A percentile compares a stretch with the other conserved stretches of the same genome.
phyloP scores from a whole-genome alignment of 1,139 yeast species.

The Diutina mesorugosa region DNA sequence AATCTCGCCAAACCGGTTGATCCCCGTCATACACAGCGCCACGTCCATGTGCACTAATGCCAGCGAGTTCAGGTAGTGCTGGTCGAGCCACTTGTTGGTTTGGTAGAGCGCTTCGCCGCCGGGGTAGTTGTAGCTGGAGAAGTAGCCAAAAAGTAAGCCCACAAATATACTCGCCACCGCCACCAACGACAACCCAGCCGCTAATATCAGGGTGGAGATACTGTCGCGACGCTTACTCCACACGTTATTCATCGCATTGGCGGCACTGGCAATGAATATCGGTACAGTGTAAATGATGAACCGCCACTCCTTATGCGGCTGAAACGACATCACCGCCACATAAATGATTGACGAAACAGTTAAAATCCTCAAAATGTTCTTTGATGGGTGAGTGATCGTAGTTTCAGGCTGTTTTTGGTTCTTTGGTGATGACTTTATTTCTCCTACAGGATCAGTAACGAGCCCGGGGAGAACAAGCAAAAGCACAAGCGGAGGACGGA shows the following conservation, averaged over 20 bases:
- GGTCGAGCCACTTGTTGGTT: constrained; percentile 30
- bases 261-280: constrained; percentile 48
- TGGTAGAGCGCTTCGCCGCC: constrained; percentile 65
- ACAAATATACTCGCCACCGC: constrained; percentile 20
- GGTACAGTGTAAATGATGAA: constrained; percentile 72
- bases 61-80: constrained; percentile 4
- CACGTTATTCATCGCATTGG: constrained; percentile 43
- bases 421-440: constrained; percentile 6
- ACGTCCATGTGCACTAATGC: constrained; percentile 60
- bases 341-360: constrained; percentile 35
- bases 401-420: constrained; percentile 15
- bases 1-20: constrained; percentile 57
- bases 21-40: constrained; percentile 82
- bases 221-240: constrained; percentile 10
- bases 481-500: constrained; percentile 55
- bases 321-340: constrained; percentile 55
- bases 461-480: constrained; percentile 32
- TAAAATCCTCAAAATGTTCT: constrained; percentile 21
- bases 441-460: constrained; percentile 24
- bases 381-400: constrained; percentile 18
- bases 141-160: constrained; percentile 41
- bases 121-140: constrained; percentile 73
- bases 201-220: constrained; percentile 14
- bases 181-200: constrained; percentile 17
- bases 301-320: constrained; percentile 94